phyloP scores from a whole-genome alignment of 1,284 basidiomycete species.

The Microbotryum scabiosae region DNA sequence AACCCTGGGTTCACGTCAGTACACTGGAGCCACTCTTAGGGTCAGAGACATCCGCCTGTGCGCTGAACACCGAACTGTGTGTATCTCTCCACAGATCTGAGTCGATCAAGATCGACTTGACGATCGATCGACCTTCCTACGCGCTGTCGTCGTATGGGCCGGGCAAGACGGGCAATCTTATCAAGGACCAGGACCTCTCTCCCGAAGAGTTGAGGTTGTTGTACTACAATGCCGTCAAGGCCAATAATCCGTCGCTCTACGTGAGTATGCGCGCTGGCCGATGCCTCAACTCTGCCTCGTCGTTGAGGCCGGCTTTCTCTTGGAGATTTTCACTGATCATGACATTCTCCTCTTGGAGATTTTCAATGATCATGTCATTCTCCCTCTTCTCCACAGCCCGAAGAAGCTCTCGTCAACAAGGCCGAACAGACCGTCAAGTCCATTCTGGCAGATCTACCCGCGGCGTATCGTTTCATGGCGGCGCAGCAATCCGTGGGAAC shows the following conservation, averaged over 20 bases:
- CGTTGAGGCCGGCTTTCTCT: background rate
- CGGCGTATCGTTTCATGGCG: conserved; percentile 9
- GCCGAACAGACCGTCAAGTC: conserved; percentile 24
- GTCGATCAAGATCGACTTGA: conserved; percentile 52
- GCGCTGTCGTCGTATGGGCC: conserved; percentile 72
- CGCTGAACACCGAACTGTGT: too few species aligned
- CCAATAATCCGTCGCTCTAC: conserved; percentile 58
- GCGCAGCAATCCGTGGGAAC: conserved; percentile 9
- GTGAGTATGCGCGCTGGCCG: conserved; percentile 46
- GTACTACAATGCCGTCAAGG: conserved; percentile 53
- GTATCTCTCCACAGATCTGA: conserved; percentile 48
- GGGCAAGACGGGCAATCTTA: conserved; percentile 62
- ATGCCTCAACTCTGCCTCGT: background rate
- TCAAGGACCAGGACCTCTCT: conserved; percentile 62
- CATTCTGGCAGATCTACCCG: conserved; percentile 18
- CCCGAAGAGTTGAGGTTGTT: conserved; percentile 71
- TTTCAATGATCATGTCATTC: background rate
- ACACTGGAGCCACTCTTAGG: too few species aligned
- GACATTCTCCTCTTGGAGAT: too few species aligned
- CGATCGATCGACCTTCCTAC: conserved; percentile 64
- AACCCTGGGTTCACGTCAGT: too few species aligned
- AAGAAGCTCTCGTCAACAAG: conserved; percentile 25
- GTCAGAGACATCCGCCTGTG: too few species aligned
- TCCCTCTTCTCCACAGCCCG: conserved; percentile 13
- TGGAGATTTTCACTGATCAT: background rate